Percentiles rank a stretch among this genome's conserved stretches.
phyloP scores from a whole-genome alignment of 2,329 filamentous ascomycete species.

The Acarospora socialis region DNA sequence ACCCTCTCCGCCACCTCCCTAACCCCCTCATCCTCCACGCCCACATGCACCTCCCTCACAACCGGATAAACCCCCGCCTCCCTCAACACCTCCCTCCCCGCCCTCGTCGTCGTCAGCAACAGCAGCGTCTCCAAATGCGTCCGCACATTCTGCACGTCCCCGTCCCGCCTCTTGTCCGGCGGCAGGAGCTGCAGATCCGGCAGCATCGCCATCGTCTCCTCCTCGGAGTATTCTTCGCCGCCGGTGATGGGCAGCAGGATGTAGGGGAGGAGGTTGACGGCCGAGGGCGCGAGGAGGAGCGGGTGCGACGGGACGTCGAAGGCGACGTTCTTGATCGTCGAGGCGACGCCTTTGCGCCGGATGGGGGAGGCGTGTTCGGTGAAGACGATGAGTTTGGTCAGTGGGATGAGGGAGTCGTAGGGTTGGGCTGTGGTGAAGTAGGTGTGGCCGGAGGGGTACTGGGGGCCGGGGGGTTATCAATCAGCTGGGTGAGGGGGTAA shows the following conservation, averaged over 20 bases:
- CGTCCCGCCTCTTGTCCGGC: slow-evolving; percentile 75
- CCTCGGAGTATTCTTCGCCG: slow-evolving; percentile 72
- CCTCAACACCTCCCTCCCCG: slow-evolving; percentile 61
- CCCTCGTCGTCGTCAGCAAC: slow-evolving; percentile 62
- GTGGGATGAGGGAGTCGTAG: slow-evolving; percentile 72
- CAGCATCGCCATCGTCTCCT: slow-evolving; percentile 76
- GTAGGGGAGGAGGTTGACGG: slow-evolving; percentile 83
- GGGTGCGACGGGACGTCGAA: slow-evolving; percentile 68
- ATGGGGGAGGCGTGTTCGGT: slow-evolving; percentile 78
- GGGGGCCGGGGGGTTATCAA: slow-evolving; percentile 1
- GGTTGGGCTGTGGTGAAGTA: slow-evolving; percentile 61
- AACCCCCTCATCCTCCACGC: slow-evolving; percentile 64
- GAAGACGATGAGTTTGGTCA: slow-evolving; percentile 87
- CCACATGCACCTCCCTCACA: slow-evolving; percentile 69
- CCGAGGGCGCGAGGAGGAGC: slow-evolving; percentile 40
- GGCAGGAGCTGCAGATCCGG: slow-evolving; percentile 80
- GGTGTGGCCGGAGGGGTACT: slow-evolving; percentile 57
- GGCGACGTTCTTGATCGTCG: slow-evolving; percentile 83
- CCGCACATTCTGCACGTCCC: slow-evolving; percentile 59
- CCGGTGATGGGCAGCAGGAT: slow-evolving; percentile 78
- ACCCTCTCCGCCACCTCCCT: slow-evolving; percentile 74
- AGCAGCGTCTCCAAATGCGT: slow-evolving; percentile 83
- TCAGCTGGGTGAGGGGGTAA: neutral
- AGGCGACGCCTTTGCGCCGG: slow-evolving; percentile 84
- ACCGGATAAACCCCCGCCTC: slow-evolving; percentile 76